A percentile compares a stretch with the other conserved stretches of the same genome.
These are phyloP conservation scores for Backusella mclennaniae DNA, from an alignment of 192 early-diverging fungal genomes.

Conservation along the genomic window DNA sequence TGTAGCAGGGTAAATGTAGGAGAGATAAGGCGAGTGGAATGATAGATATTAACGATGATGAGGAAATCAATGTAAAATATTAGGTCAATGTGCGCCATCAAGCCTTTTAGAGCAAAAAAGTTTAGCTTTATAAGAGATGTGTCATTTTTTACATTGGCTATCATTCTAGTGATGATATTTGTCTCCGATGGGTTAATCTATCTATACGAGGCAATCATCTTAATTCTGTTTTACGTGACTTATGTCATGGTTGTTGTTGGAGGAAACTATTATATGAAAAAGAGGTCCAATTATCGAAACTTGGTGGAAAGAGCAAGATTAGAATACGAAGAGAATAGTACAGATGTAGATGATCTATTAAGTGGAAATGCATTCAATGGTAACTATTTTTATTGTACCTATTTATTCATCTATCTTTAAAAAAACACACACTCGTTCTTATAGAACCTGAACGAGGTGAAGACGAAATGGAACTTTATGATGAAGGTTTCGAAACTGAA, in stretches of 20 bases:
- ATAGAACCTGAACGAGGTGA: constrained; percentile 10
- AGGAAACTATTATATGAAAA: constrained; percentile 51
- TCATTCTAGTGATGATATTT: constrained; percentile 51
- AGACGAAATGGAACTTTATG: constrained; percentile 38
- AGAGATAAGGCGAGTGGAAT: background rate
- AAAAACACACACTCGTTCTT: background rate
- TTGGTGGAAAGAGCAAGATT: constrained; percentile 46
- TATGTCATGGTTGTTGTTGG: constrained; percentile 63
- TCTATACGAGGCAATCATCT: constrained; percentile 47
- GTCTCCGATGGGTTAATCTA: constrained; percentile 57
- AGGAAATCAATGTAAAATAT: background rate
- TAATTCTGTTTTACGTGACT: constrained; percentile 57
- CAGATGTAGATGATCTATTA: constrained; percentile 36
- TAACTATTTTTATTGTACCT: background rate
- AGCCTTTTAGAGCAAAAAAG: constrained; percentile 69
- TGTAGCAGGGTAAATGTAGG: constrained; percentile 31
- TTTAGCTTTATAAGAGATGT: constrained; percentile 81
- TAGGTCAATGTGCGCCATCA: constrained; percentile 74
- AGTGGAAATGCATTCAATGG: constrained; percentile 19
- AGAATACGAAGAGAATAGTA: constrained; percentile 41
- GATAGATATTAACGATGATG: background rate
- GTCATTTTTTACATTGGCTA: constrained; percentile 67
- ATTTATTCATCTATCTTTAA: background rate
- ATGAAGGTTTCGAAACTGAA: constrained; percentile 35
- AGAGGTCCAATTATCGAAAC: constrained; percentile 36